A percentile compares a stretch with the other conserved stretches of the same genome.
Conservation (phyloP, 2,329 filamentous ascomycete genomes). For the Chaetothyriales sp. region DNA sequence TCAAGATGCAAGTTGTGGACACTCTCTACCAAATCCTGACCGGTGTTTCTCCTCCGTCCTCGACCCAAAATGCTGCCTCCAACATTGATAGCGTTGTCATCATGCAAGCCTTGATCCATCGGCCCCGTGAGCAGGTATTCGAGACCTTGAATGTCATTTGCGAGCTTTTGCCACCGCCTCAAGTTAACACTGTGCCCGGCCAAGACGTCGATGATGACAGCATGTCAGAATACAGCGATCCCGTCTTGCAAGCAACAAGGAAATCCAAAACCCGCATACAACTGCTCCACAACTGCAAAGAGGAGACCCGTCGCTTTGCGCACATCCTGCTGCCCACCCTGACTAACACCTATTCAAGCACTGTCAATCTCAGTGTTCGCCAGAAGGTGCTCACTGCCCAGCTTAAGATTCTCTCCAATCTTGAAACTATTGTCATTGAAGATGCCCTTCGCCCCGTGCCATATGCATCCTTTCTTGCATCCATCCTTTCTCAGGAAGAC, state of each 20-base stretch:
- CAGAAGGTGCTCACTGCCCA: slow-evolving; percentile 94
- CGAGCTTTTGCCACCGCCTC: slow-evolving; percentile 69
- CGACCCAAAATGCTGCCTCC: slow-evolving; percentile 58
- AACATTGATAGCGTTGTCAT: slow-evolving; percentile 95
- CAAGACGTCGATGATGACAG: slow-evolving; percentile 21
- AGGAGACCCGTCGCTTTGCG: slow-evolving; percentile 79
- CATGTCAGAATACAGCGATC: slow-evolving; percentile 25
- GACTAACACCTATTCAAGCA: slow-evolving; percentile 94
- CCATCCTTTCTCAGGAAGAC: slow-evolving; percentile 89
- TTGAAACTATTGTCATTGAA: slow-evolving; percentile 70
- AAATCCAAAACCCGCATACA: slow-evolving; percentile 61
- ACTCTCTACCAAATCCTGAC: slow-evolving; percentile 95
- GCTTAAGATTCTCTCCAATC: slow-evolving; percentile 89
- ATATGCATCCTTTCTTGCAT: slow-evolving; percentile 88
- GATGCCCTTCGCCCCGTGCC: slow-evolving; percentile 77
- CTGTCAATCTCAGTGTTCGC: slow-evolving; percentile 83
- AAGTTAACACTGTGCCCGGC: slow-evolving; percentile 26
- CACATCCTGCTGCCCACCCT: slow-evolving; percentile 86
- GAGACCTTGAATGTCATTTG: slow-evolving; percentile 97
- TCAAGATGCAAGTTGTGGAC: slow-evolving; percentile 94
- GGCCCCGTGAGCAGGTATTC: slow-evolving; percentile 87
- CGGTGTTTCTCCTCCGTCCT: slow-evolving; percentile 76
- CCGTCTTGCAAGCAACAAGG: slow-evolving; percentile 17
- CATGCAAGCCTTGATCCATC: slow-evolving; percentile 95
- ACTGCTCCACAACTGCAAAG: slow-evolving; percentile 65